Conservation (phyloP, 1,284 basidiomycete species). For the Meira miltonrushii region DNA sequence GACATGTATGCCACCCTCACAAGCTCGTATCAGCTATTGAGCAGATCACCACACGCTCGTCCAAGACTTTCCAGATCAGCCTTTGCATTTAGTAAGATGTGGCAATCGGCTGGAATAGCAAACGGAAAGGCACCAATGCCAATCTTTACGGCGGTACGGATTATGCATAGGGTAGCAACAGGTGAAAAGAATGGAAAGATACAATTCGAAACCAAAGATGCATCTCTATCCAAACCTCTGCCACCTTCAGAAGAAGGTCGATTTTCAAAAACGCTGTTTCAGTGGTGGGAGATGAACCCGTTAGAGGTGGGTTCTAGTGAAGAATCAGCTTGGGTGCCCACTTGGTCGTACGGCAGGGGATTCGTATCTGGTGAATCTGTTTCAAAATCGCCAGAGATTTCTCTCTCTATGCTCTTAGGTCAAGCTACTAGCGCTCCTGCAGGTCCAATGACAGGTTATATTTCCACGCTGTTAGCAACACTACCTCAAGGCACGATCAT, state of each 20-base stretch:
- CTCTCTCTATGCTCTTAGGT: slow-evolving; percentile 46
- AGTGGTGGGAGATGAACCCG: slow-evolving; percentile 52
- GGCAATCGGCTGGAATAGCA: slow-evolving; percentile 26
- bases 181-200: background rate
- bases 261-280: slow-evolving; percentile 22
- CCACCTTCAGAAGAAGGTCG: background rate
- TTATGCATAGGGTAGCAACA: background rate
- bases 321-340: slow-evolving; percentile 51
- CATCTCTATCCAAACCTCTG: background rate
- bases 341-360: slow-evolving; percentile 49
- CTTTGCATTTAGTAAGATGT: slow-evolving; percentile 46
- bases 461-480: slow-evolving; percentile 43
- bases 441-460: slow-evolving; percentile 46
- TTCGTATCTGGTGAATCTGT: slow-evolving; percentile 41
- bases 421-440: slow-evolving; percentile 52
- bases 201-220: background rate
- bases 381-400: slow-evolving; percentile 33
- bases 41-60: slow-evolving; percentile 8
- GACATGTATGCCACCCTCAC: slow-evolving; percentile 48
- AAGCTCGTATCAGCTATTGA: slow-evolving; percentile 17
- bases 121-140: slow-evolving; percentile 34
- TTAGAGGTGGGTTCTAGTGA: slow-evolving; percentile 50
- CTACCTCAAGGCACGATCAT: slow-evolving; percentile 40
- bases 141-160: slow-evolving; percentile 42
- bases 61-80: slow-evolving; percentile 33